Conservation (phyloP, 2,329 filamentous ascomycete genomes). For the Fusarium keratoplasticum region DNA sequence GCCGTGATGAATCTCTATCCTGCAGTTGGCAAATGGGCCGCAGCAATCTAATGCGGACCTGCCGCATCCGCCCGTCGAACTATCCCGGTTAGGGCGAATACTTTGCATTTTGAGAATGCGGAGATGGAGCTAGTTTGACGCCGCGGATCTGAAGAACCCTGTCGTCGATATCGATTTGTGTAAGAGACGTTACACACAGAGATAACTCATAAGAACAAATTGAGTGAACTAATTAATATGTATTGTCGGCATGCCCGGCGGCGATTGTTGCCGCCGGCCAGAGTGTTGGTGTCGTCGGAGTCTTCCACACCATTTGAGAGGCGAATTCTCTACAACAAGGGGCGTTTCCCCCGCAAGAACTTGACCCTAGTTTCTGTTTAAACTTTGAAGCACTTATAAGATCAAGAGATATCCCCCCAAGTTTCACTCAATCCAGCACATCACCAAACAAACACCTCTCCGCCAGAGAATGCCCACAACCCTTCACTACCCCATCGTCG, state of each 20-base stretch:
- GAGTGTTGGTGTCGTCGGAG: background rate
- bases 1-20: conserved; percentile 1
- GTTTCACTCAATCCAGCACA: background rate
- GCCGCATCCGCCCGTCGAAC: conserved; percentile 11
- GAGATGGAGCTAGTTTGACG: conserved; percentile 8
- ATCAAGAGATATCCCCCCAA: background rate
- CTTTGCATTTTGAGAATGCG: conserved; percentile 23
- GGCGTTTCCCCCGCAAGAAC: background rate
- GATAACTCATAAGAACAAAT: background rate
- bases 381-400: background rate
- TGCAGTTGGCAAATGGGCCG: conserved; percentile 8
- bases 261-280: background rate
- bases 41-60: conserved; percentile 1
- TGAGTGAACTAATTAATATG: background rate
- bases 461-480: conserved; percentile 38
- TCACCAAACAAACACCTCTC: background rate
- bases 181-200: conserved; percentile 2
- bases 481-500: conserved; percentile 10
- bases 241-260: background rate
- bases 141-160: conserved; percentile 7
- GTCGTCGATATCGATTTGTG: conserved; percentile 25
- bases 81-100: conserved; percentile 31
- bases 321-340: background rate
- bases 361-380: background rate
- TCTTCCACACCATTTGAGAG: background rate